Evolutionary conservation across 2,329 filamentous ascomycete genomes (phyloP).

Genomic region (Cladosporium sp.): DNA sequence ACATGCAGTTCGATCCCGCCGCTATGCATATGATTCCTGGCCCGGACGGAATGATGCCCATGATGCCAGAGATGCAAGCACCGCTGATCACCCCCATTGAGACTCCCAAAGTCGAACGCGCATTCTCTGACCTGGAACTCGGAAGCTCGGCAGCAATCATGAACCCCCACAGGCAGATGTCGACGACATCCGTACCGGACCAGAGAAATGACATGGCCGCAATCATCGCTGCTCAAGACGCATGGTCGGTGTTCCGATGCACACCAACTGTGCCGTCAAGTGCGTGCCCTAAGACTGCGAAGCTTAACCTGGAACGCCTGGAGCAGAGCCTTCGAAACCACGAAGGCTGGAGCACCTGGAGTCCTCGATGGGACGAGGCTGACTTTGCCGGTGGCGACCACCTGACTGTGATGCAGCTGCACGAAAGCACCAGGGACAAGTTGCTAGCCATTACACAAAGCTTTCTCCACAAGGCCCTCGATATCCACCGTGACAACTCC

Average conservation of each 20-base stretch:
- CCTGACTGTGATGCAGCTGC: constrained; percentile 43
- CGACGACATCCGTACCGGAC: constrained; percentile 25
- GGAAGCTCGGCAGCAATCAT: constrained; percentile 38
- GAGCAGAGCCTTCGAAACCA: constrained; percentile 47
- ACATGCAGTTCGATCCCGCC: constrained; percentile 40
- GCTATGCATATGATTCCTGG: constrained; percentile 32
- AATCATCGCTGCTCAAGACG: constrained; percentile 46
- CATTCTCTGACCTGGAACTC: constrained; percentile 43
- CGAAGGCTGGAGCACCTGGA: constrained; percentile 47
- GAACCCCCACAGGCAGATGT: constrained; percentile 36
- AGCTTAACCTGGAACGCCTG: constrained; percentile 45
- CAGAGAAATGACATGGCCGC: constrained; percentile 37
- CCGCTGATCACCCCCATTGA: constrained; percentile 42
- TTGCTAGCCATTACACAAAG: constrained; percentile 66
- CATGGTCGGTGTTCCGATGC: constrained; percentile 49
- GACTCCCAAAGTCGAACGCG: constrained; percentile 42
- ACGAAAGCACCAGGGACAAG: constrained; percentile 57
- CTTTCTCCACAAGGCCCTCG: constrained; percentile 64
- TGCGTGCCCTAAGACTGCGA: constrained; percentile 46
- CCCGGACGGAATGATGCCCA: constrained; percentile 37
- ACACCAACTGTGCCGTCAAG: constrained; percentile 43
- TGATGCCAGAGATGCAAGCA: constrained; percentile 40
- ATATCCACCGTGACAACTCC: constrained; percentile 53
- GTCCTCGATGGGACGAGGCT: constrained; percentile 43
- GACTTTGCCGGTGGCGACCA: constrained; percentile 43